These are phyloP conservation scores for Lodderomyces parapsilosis DNA, from an alignment of 1,139 yeast species.

Conservation along the genomic window DNA sequence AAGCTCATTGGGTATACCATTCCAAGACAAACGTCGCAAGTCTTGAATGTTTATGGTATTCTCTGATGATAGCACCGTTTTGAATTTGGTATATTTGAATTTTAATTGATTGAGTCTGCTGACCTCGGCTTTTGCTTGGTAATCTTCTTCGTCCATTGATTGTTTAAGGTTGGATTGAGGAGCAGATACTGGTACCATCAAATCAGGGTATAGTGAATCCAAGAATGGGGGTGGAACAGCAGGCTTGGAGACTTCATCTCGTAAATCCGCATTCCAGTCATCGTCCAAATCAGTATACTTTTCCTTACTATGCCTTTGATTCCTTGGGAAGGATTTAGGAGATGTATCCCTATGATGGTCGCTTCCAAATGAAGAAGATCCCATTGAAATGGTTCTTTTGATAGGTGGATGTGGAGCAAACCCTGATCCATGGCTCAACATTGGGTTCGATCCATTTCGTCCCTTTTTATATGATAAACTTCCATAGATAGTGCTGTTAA, in stretches of 20 bases:
- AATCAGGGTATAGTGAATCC: conserved; percentile 40
- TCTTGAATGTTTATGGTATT: conserved; percentile 56
- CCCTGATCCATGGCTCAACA: conserved; percentile 10
- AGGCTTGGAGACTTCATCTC: conserved; percentile 32
- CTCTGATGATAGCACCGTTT: conserved; percentile 57
- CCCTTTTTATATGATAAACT: conserved; percentile 28
- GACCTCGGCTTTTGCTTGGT: conserved; percentile 41
- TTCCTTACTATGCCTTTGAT: conserved; percentile 6
- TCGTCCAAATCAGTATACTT: conserved; percentile 70
- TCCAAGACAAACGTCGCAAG: conserved; percentile 83
- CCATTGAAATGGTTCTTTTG: conserved; percentile 22
- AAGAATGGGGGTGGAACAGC: conserved; percentile 21
- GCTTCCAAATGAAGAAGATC: conserved; percentile 4
- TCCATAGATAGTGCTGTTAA: conserved; percentile 43
- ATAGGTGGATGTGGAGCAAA: conserved; percentile 18
- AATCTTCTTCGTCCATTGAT: conserved; percentile 25
- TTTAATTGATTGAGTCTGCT: conserved; percentile 59
- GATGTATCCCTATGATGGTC: not conserved
- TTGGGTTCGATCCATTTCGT: conserved; percentile 13
- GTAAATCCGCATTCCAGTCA: conserved; percentile 90
- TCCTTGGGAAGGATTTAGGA: conserved; percentile 11
- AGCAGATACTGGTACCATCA: conserved; percentile 19
- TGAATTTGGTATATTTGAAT: conserved; percentile 66
- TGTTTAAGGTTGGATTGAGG: conserved; percentile 11
- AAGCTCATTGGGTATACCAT: conserved; percentile 82